Conservation (phyloP, 169 alveolate genomes). For the Hammondia hammondi region DNA sequence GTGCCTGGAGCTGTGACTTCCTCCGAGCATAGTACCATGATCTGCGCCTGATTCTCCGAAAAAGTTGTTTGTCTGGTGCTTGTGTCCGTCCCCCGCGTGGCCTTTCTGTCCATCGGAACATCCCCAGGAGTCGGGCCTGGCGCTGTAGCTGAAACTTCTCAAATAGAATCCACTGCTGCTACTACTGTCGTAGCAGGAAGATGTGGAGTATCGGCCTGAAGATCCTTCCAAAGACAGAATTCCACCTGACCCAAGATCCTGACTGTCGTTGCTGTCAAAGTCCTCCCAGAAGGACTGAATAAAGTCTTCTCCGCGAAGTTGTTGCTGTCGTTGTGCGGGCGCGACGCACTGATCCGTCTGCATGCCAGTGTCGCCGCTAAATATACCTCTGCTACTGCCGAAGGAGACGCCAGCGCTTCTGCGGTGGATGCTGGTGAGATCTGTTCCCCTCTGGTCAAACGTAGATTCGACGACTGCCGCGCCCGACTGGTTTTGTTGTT, state of each 20-base stretch:
- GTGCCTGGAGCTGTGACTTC: neutral
- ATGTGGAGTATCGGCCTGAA: neutral
- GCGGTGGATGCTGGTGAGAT: neutral
- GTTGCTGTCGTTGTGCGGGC: neutral
- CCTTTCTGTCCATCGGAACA: neutral
- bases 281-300: neutral
- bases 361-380: neutral
- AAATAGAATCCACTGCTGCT: neutral
- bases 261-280: neutral
- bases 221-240: neutral
- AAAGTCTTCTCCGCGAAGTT: neutral
- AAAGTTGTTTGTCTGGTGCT: neutral
- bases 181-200: conserved; percentile 6
- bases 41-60: neutral
- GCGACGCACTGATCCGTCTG: neutral
- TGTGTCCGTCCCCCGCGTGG: neutral
- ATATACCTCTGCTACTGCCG: neutral
- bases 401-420: neutral
- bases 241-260: neutral
- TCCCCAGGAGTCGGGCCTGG: neutral
- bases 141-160: neutral
- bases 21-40: neutral
- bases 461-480: neutral
- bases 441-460: neutral
- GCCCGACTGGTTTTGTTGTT: neutral